These are phyloP conservation scores for Colletotrichum echinochloae DNA, from an alignment of 2,329 filamentous ascomycete genomes.

Conservation along the genomic window DNA sequence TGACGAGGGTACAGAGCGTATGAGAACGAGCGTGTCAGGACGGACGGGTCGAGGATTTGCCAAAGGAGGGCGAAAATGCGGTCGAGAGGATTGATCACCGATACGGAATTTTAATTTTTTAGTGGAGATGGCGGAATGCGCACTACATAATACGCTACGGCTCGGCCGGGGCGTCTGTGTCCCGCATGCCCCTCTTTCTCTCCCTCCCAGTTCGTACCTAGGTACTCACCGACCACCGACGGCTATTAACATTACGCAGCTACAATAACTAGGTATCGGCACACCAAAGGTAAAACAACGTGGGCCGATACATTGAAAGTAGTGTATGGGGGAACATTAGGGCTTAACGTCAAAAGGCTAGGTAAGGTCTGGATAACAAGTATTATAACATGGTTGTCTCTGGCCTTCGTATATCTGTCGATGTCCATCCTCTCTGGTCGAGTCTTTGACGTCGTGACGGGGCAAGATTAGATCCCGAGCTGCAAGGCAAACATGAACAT, in stretches of 20 bases:
- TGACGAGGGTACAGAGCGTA: too few relatives aligned
- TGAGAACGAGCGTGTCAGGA: neutral
- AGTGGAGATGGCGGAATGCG: constrained; percentile 31
- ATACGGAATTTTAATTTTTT: constrained; percentile 31
- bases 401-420: neutral
- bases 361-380: too few relatives aligned
- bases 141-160: neutral
- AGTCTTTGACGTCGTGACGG: neutral
- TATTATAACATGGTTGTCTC: neutral
- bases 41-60: neutral
- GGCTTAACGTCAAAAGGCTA: too few relatives aligned
- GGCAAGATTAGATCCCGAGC: neutral
- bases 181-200: constrained; percentile 13
- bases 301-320: too few relatives aligned
- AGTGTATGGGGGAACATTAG: neutral
- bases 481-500: neutral
- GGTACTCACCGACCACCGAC: neutral
- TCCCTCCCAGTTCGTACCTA: neutral
- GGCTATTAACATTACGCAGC: too few relatives aligned
- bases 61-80: constrained; percentile 9
- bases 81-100: neutral
- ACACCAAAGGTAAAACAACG: neutral
- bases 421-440: neutral
- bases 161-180: constrained; percentile 8
- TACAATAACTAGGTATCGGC: too few relatives aligned